These are phyloP conservation scores for Umbilicus rupestris DNA, from an alignment of 164 flowering plant genomes.

Conservation along the genomic window DNA sequence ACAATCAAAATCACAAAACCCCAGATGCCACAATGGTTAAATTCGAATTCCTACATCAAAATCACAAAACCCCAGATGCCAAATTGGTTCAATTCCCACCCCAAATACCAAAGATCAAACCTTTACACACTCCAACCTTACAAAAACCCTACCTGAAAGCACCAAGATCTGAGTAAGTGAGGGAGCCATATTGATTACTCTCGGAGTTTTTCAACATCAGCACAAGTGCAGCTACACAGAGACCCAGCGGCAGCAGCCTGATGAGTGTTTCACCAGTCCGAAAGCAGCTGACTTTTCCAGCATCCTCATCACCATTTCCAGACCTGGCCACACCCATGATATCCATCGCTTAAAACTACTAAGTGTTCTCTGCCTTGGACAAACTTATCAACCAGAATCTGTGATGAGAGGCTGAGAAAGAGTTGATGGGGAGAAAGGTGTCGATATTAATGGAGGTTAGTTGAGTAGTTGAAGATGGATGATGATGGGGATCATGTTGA, in stretches of 20 bases:
- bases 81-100: background rate
- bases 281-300: slow-evolving; percentile 15
- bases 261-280: slow-evolving; percentile 56
- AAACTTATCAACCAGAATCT: background rate
- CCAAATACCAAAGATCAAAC: background rate
- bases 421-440: background rate
- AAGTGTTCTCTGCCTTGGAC: background rate
- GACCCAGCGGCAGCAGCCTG: slow-evolving; percentile 54
- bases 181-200: slow-evolving; percentile 55
- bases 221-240: slow-evolving; percentile 56
- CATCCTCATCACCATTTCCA: slow-evolving; percentile 14
- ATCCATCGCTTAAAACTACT: background rate
- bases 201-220: slow-evolving; percentile 66
- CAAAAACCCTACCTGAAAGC: slow-evolving; percentile 47
- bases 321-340: background rate
- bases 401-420: background rate
- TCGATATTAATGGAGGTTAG: background rate
- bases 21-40: background rate
- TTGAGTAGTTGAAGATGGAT: background rate
- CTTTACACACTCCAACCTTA: background rate
- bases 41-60: background rate
- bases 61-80: background rate
- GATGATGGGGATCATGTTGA: background rate
- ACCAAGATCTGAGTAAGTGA: slow-evolving; percentile 56
- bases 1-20: background rate